Evolutionary conservation across 306 rosid genomes (phyloP), one percentile per base, ranked within the genome.

Genomic region (Urtica urens): DNA sequence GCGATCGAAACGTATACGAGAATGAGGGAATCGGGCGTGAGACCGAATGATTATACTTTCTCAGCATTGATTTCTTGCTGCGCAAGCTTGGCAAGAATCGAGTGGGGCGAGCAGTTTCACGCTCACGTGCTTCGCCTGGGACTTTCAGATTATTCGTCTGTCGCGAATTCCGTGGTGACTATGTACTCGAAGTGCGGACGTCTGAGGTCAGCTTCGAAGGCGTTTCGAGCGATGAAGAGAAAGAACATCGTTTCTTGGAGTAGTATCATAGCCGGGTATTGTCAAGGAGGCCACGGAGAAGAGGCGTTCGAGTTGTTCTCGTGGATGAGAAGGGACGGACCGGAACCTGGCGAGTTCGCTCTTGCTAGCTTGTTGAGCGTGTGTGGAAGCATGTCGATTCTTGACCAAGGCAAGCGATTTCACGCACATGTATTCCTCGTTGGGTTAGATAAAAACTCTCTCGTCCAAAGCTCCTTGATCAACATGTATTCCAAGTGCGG

Each of bases 211-310:
- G 84, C 86, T 72, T 82, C 87, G 7, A 1, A 29, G 7, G 52
- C 75, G 53, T 82, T 87, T 72, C 48, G 52, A 51, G 68, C 54
- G 55, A 66, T 82, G 75, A 51, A 51, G 46, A 60, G 54, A 53
- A 86, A 48, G 67, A 93, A 86, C 58, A 54, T 86, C 65, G 66
- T 86, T 66, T 76, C 96, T 44, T 86, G 93, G 96, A 86, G 83
- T 80, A 82, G 88, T 64, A 69, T 82, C 57, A 76, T 79, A 67
- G 73, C 72, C 7, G 77, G 79, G 21, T 82, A 79, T 72, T 77
- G 81, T 77, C 96, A 79, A 70, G 83, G 49, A 60, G 83, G 83
- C 50, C 67, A 70, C 33, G 90, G 81, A 15, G 69, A 70, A 58
- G 78, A 82, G 59, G 86, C 76, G 46, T 86, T 82, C 20, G 65